Evolutionary conservation across 202 grass and related monocot genomes (phyloP).

Genomic region (Cymbopogon flexuosus): DNA sequence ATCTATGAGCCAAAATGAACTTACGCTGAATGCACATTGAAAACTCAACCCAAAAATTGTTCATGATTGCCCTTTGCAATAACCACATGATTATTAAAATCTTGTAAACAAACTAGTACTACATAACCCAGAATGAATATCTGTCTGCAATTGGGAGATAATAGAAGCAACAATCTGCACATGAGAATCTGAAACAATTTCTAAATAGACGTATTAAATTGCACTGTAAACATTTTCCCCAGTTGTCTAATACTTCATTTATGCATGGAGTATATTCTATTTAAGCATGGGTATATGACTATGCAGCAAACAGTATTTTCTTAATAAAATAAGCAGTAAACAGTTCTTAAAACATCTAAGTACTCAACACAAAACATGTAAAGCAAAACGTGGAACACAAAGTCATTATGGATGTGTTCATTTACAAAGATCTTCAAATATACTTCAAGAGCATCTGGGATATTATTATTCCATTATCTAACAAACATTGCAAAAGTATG

Average conservation of each 20-base stretch:
- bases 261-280: background rate
- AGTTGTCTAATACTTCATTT: background rate
- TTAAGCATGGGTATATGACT: background rate
- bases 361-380: background rate
- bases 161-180: background rate
- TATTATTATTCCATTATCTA: background rate
- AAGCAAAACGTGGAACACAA: background rate
- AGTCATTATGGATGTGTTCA: background rate
- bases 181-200: background rate
- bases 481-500: background rate
- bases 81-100: background rate
- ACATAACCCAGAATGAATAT: background rate
- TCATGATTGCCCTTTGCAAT: background rate
- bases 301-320: background rate
- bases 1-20: background rate
- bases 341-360: background rate
- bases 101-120: background rate
- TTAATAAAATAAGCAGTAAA: background rate
- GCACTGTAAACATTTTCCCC: background rate
- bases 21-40: background rate
- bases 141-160: background rate
- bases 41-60: background rate
- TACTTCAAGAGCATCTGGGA: background rate
- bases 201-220: background rate
- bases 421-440: constrained; percentile 10